Conservation (phyloP, 1,139 yeast genomes). For the Casaregolazyma suthepensis region DNA sequence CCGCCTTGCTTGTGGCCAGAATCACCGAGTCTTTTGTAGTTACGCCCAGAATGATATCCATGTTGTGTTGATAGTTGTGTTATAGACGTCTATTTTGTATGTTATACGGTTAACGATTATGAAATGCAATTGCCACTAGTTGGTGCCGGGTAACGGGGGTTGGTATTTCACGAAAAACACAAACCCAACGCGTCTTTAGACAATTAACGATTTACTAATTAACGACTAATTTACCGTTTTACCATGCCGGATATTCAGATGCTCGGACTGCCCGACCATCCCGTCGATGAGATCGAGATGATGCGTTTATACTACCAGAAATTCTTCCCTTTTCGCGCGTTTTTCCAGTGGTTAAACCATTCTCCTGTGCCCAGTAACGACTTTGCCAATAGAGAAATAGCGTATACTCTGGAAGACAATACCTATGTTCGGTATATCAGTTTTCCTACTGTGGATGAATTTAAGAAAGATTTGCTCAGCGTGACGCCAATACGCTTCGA, state of each 20-base stretch:
- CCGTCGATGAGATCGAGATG: conserved; percentile 9
- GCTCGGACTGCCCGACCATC: conserved; percentile 4
- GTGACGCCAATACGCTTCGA: conserved; percentile 90
- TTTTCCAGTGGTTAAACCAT: conserved; percentile 87
- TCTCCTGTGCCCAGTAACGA: conserved; percentile 57
- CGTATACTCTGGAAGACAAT: conserved; percentile 64
- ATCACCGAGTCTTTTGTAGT: conserved; percentile 75
- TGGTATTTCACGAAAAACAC: background rate
- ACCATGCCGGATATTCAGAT: conserved; percentile 6
- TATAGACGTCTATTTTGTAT: no score
- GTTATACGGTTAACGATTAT: background rate
- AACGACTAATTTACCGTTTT: background rate
- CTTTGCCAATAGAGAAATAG: conserved; percentile 87
- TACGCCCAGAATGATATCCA: conserved; percentile 91
- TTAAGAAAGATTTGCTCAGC: conserved; percentile 63
- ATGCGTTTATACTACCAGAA: conserved; percentile 52
- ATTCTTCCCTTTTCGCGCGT: conserved; percentile 53
- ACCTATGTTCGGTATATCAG: conserved; percentile 90
- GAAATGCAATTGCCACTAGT: conserved; percentile 1
- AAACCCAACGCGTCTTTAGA: conserved; percentile 1
- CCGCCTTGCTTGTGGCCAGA: conserved; percentile 89
- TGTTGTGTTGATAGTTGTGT: conserved; percentile 27
- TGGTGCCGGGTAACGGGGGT: background rate
- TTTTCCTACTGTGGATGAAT: conserved; percentile 58
- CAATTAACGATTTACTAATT: no score